Conservation (phyloP, 139 green algal species). For the Zygnema cylindricum region DNA sequence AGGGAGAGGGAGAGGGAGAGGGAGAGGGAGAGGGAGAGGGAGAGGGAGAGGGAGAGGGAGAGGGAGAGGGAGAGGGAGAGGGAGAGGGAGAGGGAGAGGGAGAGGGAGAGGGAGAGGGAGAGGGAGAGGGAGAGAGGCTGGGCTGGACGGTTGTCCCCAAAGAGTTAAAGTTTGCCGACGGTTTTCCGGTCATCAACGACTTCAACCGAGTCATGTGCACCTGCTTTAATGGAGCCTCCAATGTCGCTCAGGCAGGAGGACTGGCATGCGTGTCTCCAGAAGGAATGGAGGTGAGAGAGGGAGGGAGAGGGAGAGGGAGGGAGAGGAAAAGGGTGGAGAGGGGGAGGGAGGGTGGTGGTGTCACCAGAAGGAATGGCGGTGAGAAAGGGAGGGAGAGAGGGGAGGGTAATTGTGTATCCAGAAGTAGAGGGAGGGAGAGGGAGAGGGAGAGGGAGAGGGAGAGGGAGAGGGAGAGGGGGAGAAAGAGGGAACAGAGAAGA, state of each 20-base stretch:
- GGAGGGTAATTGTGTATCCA: no score
- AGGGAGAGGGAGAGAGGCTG: constrained; percentile 81
- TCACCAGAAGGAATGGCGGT: neutral
- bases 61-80: neutral
- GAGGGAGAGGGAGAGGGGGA: neutral
- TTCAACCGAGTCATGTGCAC: constrained; percentile 97
- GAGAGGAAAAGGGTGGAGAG: neutral
- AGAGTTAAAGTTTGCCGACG: constrained; percentile 79
- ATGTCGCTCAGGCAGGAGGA: constrained; percentile 87
- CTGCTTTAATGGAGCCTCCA: constrained; percentile 97
- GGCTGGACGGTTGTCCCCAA: constrained; percentile 98
- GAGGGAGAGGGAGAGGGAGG: neutral
- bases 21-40: neutral
- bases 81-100: neutral
- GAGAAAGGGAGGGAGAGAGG: neutral
- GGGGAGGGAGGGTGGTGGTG: neutral
- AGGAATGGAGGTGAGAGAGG: constrained; percentile 50
- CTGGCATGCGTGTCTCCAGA: constrained; percentile 82
- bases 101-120: neutral
- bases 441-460: no score
- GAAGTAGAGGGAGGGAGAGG: no score
- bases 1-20: neutral
- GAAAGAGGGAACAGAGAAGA: no score
- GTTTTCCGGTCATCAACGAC: constrained; percentile 80
- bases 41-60: neutral